A percentile compares a stretch with the other conserved stretches of the same genome.
Evolutionary conservation across 73 alveolate genomes (phyloP).

Genomic region (Symbiodinium natans): DNA sequence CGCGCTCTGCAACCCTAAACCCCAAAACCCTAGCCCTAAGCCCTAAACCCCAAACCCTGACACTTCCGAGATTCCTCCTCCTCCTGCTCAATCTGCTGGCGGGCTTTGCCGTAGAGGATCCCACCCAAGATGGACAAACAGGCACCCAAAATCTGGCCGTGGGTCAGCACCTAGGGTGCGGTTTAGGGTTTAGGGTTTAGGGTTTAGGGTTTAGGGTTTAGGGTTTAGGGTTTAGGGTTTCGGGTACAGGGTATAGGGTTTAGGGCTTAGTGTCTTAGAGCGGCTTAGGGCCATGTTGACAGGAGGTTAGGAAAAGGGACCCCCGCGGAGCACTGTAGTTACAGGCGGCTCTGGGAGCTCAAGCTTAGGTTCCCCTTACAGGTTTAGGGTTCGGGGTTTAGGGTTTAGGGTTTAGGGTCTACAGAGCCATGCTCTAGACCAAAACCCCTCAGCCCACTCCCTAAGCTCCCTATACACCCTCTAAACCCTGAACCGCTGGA

Average conservation of each 20-base stretch:
- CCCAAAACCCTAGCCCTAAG: no score
- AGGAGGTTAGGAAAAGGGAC: not conserved
- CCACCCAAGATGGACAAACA: constrained; percentile 51
- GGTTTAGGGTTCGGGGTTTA: not conserved
- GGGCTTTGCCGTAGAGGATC: constrained; percentile 41
- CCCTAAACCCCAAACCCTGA: no score
- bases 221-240: no score
- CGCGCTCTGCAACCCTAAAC: no score
- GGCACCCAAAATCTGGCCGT: constrained; percentile 14
- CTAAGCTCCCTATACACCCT: no score
- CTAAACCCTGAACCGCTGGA: no score
- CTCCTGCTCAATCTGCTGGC: constrained; percentile 58
- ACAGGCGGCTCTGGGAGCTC: no score
- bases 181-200: not conserved
- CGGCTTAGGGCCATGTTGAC: not conserved
- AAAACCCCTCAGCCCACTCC: no score
- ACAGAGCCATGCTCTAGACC: no score
- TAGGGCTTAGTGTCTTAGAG: not conserved
- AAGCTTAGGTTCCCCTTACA: no score
- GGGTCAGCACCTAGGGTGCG: not conserved
- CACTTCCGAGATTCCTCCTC: constrained; percentile 28
- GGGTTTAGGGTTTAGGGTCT: not conserved
- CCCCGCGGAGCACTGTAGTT: not conserved
- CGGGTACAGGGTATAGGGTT: not conserved
- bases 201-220: not conserved